phyloP scores from a whole-genome alignment of 148 eudicot species.

The Persicaria maculosa region DNA sequence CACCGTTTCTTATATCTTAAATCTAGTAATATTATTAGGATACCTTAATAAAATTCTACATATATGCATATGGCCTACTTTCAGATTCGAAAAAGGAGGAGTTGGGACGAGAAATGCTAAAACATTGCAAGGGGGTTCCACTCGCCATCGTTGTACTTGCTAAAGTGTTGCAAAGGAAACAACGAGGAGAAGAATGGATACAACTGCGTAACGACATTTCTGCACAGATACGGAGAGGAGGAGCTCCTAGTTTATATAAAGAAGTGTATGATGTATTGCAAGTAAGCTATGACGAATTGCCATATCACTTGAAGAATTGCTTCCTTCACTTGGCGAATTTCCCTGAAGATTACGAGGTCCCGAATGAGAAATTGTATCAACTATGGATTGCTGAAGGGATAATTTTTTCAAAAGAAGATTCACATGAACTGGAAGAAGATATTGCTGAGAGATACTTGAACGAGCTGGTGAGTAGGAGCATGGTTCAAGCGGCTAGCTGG shows the following conservation, averaged over 20 bases:
- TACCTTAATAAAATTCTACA: background rate
- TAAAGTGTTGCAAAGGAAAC: conserved; percentile 6
- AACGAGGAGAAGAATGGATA: background rate
- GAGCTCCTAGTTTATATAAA: background rate
- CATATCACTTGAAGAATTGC: background rate
- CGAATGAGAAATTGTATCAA: background rate
- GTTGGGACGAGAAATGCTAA: background rate
- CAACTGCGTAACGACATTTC: background rate
- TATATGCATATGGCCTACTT: background rate
- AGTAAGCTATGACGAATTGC: conserved; percentile 6
- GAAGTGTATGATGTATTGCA: conserved; percentile 9
- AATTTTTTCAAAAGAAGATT: background rate
- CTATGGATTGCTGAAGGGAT: conserved; percentile 4
- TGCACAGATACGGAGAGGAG: background rate
- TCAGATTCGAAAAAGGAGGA: background rate
- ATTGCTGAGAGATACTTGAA: background rate
- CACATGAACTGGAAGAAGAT: background rate
- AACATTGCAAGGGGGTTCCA: conserved; percentile 9
- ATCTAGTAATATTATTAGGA: background rate
- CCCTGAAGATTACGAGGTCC: conserved; percentile 10
- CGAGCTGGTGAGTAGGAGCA: conserved; percentile 5
- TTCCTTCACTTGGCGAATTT: conserved; percentile 10
- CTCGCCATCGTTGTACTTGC: conserved; percentile 9
- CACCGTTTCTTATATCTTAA: background rate
- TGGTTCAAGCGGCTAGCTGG: background rate